phyloP scores from a whole-genome alignment of 306 rosid genomes.

The Styphnolobium japonicum region DNA sequence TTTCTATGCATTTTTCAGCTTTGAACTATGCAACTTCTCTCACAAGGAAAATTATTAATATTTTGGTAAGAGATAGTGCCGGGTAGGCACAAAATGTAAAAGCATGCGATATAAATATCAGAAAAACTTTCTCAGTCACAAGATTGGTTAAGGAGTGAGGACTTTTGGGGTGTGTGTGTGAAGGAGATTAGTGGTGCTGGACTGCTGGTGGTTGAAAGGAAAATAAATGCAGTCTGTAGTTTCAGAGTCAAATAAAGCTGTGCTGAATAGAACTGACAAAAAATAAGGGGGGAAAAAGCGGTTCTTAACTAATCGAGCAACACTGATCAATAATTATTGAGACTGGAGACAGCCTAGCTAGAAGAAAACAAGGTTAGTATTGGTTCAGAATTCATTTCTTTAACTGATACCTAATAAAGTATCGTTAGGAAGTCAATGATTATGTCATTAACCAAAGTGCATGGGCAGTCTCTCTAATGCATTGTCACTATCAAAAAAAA shows the following conservation, averaged over 20 bases:
- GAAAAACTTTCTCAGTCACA: neutral
- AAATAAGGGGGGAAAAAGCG: neutral
- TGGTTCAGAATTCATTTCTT: conserved; percentile 11
- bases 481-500: neutral
- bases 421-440: conserved; percentile 12
- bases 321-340: neutral
- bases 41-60: neutral
- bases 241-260: neutral
- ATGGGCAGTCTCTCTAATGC: neutral
- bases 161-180: neutral
- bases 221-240: neutral
- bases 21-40: conserved; percentile 18
- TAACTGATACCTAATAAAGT: neutral
- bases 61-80: conserved; percentile 8
- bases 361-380: neutral
- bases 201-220: neutral
- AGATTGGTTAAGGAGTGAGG: neutral
- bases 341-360: neutral
- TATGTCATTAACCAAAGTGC: neutral
- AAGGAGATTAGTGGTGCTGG: neutral
- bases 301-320: neutral
- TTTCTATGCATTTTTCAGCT: neutral
- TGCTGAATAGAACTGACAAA: neutral
- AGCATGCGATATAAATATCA: neutral
- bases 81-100: neutral